A percentile compares a stretch with the other conserved stretches of the same genome.
phyloP scores from a whole-genome alignment of 805 yeast genomes.

The Candida verbasci region DNA sequence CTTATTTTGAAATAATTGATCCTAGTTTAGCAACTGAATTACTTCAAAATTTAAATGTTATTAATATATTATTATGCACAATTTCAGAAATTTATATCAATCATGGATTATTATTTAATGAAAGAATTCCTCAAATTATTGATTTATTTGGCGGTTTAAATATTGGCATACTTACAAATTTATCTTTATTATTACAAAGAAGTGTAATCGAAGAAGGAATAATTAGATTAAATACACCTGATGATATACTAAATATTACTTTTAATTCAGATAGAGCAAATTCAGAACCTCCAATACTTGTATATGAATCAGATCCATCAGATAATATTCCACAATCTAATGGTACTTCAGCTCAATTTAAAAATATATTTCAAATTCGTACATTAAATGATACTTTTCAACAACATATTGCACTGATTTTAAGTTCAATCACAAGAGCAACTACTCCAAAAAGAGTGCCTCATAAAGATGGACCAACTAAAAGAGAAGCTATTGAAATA shows the following conservation, averaged over 20 bases:
- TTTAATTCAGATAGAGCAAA: constrained; percentile 22
- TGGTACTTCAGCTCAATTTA: constrained; percentile 51
- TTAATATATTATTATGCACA: constrained; percentile 46
- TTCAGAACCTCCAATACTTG: constrained; percentile 37
- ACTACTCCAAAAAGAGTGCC: constrained; percentile 50
- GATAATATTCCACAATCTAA: constrained; percentile 14
- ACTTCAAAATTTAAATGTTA: constrained; percentile 30
- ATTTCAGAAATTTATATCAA: constrained; percentile 55
- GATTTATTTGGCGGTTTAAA: constrained; percentile 40
- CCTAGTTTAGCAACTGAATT: constrained; percentile 25
- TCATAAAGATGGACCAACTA: constrained; percentile 17
- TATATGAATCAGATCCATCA: constrained; percentile 40
- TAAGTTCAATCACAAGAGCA: constrained; percentile 41
- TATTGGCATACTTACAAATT: constrained; percentile 30
- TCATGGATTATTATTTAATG: constrained; percentile 46
- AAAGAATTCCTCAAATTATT: constrained; percentile 38
- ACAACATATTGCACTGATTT: constrained; percentile 36
- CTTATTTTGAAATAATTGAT: constrained; percentile 31
- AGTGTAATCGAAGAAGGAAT: constrained; percentile 54
- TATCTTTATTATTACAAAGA: constrained; percentile 47
- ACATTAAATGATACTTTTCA: constrained; percentile 48
- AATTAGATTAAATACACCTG: constrained; percentile 47
- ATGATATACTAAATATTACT: constrained; percentile 42
- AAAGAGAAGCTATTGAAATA: constrained; percentile 39
- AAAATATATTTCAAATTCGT: constrained; percentile 57